These are phyloP conservation scores for Hypoxylon rubiginosum DNA, from an alignment of 2,329 filamentous ascomycete genomes.

Conservation along the genomic window DNA sequence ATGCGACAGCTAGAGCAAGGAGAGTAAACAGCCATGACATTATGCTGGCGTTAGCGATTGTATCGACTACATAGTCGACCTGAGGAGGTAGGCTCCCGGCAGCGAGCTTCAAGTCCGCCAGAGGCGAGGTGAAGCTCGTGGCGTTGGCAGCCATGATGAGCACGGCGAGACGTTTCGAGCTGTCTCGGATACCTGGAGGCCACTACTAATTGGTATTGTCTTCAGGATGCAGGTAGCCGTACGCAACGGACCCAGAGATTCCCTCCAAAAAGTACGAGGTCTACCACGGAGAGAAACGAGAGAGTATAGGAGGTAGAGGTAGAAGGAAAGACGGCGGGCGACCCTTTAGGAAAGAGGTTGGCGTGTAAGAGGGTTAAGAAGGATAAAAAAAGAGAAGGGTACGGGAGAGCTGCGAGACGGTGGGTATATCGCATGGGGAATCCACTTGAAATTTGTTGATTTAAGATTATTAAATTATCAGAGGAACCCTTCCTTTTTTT, in stretches of 20 bases:
- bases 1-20: conserved; percentile 78
- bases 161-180: conserved; percentile 4
- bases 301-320: conserved; percentile 2
- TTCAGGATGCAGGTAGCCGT: conserved; percentile 3
- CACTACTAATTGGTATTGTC: conserved; percentile 10
- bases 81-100: conserved; percentile 66
- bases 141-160: conserved; percentile 70
- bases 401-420: conserved; percentile 5
- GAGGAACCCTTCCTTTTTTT: conserved; percentile 33
- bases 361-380: conserved; percentile 18
- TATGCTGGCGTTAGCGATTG: conserved; percentile 68
- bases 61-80: conserved; percentile 67
- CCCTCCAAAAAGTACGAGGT: conserved; percentile 13
- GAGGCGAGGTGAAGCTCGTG: conserved; percentile 75
- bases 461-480: conserved; percentile 41
- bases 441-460: conserved; percentile 41
- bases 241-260: conserved; percentile 3
- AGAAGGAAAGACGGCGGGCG: conserved; percentile 17
- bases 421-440: conserved; percentile 33
- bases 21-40: conserved; percentile 78
- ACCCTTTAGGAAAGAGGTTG: conserved; percentile 27
- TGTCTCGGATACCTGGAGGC: conserved; percentile 3
- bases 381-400: conserved; percentile 6
- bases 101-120: conserved; percentile 71
- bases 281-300: conserved; percentile 12